phyloP scores from a whole-genome alignment of 805 yeast genomes.

The Komagataella mondaviorum region DNA sequence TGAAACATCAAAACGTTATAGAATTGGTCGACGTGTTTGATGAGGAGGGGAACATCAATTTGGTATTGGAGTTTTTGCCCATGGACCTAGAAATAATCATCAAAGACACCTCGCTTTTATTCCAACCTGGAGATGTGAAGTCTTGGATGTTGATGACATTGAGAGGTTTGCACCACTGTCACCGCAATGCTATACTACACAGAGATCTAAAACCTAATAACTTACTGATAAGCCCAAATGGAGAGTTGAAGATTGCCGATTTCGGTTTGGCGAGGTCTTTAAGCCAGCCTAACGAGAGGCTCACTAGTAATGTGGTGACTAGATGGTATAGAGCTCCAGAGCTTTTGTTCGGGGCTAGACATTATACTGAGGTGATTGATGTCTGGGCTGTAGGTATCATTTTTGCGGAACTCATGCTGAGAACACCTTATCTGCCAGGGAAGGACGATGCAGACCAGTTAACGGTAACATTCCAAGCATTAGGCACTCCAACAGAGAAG shows the following conservation, averaged over 20 bases:
- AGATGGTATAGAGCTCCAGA: constrained; percentile 98
- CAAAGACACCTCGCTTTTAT: constrained; percentile 63
- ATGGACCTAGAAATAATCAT: constrained; percentile 84
- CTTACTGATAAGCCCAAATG: constrained; percentile 73
- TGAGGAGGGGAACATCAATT: constrained; percentile 28
- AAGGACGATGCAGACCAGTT: constrained; percentile 81
- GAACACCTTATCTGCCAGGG: constrained; percentile 94
- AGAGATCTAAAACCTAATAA: constrained; percentile 92
- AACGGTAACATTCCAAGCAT: constrained; percentile 85
- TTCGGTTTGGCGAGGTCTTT: constrained; percentile 87
- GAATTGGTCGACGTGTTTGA: constrained; percentile 83
- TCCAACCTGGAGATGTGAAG: constrained; percentile 79
- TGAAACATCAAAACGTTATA: constrained; percentile 68
- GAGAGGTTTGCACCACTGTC: constrained; percentile 93
- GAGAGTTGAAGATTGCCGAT: constrained; percentile 90
- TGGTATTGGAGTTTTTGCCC: constrained; percentile 89
- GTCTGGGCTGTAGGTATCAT: constrained; percentile 95
- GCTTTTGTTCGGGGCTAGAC: constrained; percentile 73
- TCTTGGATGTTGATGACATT: constrained; percentile 92
- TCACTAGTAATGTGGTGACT: constrained; percentile 92
- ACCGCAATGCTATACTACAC: constrained; percentile 79
- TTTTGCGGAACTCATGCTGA: constrained; percentile 89
- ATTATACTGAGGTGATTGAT: constrained; percentile 83
- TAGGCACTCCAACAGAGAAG: constrained; percentile 91
- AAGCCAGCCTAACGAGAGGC: constrained; percentile 60